Evolutionary conservation across 1,284 basidiomycete genomes (phyloP).

Genomic region (Ceratobasidium sp.): DNA sequence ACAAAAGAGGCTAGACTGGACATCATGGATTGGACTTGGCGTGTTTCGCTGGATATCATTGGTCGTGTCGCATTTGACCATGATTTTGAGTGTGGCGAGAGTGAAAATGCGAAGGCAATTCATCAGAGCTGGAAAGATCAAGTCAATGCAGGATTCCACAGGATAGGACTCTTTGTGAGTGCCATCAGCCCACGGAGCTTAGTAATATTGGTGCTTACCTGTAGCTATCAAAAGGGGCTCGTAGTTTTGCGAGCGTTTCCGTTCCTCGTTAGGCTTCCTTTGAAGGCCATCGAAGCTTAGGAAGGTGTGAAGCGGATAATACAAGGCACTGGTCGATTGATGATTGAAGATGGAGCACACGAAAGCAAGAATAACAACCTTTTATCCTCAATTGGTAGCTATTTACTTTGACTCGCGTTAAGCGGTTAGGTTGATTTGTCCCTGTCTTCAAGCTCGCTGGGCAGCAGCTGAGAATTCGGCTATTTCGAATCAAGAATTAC

Average conservation of each 20-base stretch:
- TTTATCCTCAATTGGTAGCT: no score
- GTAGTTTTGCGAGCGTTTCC: conserved; percentile 55
- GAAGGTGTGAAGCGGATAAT: conserved; percentile 55
- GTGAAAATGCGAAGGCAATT: conserved; percentile 41
- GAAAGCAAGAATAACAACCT: conserved; percentile 29
- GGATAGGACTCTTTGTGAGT: no score
- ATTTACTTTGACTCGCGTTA: conserved; percentile 45
- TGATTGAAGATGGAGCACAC: conserved; percentile 14
- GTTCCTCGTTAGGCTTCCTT: conserved; percentile 53
- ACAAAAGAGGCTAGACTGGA: conserved; percentile 45
- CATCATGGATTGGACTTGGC: conserved; percentile 49
- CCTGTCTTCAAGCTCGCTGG: no score
- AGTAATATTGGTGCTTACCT: no score
- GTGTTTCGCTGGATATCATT: conserved; percentile 50
- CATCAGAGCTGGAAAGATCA: conserved; percentile 21
- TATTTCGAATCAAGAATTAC: conserved; percentile 44
- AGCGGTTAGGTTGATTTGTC: neutral
- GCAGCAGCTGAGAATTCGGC: no score
- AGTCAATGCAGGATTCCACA: no score
- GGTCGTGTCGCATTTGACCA: conserved; percentile 50
- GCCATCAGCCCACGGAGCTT: neutral
- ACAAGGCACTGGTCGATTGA: conserved; percentile 45
- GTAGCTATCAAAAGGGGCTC: neutral
- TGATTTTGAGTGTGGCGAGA: conserved; percentile 48
- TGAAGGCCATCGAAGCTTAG: conserved; percentile 55